These are phyloP conservation scores for Ogataea neopini DNA, from an alignment of 805 yeast genomes.

Conservation along the genomic window DNA sequence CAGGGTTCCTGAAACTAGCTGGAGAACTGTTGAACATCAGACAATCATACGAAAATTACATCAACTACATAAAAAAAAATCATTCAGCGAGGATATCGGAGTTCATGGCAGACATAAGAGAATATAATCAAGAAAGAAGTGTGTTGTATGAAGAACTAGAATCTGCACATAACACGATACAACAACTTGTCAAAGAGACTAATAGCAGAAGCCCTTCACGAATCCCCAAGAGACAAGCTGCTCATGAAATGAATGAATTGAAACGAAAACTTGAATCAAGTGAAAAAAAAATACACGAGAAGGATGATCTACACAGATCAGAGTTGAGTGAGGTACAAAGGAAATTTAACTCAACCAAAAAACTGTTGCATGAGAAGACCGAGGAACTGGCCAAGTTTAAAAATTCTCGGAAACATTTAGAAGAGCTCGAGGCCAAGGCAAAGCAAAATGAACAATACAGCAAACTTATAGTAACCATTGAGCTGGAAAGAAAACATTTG, in stretches of 20 bases:
- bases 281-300: too few species aligned
- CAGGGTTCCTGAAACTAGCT: not conserved
- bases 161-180: slow-evolving; percentile 13
- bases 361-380: slow-evolving; percentile 14
- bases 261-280: too few species aligned
- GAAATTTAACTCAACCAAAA: slow-evolving; percentile 5
- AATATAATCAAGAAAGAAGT: slow-evolving; percentile 13
- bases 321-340: not conserved
- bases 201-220: too few species aligned
- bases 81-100: slow-evolving; percentile 6
- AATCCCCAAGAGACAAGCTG: too few species aligned
- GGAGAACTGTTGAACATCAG: slow-evolving; percentile 5
- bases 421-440: not conserved
- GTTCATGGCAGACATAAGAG: slow-evolving; percentile 5
- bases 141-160: slow-evolving; percentile 18
- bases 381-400: too few species aligned
- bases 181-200: not conserved
- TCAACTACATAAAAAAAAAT: slow-evolving; percentile 2
- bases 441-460: not conserved
- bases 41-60: slow-evolving; percentile 5
- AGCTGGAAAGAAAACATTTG: slow-evolving; percentile 8
- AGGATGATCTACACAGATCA: too few species aligned
- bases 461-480: not conserved
- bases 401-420: not conserved
- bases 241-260: too few species aligned